Evolutionary conservation across 1,139 yeast species (phyloP).

Genomic region (Hyphopichia fennica): DNA sequence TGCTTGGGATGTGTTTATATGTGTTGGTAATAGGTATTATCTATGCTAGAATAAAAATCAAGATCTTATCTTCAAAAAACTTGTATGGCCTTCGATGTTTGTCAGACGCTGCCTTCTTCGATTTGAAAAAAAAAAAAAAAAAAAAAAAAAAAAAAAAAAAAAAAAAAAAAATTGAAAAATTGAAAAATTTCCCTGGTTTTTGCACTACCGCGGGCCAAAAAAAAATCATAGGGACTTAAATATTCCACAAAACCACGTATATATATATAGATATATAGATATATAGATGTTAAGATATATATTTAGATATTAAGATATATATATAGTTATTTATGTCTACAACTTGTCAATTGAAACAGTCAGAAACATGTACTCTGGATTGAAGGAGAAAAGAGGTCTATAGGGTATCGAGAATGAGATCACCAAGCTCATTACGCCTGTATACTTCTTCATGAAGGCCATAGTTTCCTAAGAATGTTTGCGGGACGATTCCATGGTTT

Average conservation of each 20-base stretch:
- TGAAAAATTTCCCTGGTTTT: neutral
- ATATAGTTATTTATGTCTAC: no score
- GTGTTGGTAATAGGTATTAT: neutral
- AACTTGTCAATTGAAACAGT: no score
- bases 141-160: neutral
- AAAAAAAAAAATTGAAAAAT: neutral
- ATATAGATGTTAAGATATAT: no score
- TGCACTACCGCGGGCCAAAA: no score
- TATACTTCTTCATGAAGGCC: conserved; percentile 40
- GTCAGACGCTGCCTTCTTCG: neutral
- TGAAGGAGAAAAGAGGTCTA: neutral
- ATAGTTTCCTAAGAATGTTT: conserved; percentile 19
- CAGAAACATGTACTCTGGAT: no score
- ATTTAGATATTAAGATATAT: no score
- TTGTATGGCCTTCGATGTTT: neutral
- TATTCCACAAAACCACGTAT: no score
- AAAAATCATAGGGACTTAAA: no score
- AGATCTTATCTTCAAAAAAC: neutral
- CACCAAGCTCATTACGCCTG: conserved; percentile 19
- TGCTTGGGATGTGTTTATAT: neutral
- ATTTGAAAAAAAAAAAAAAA: neutral
- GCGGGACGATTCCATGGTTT: conserved; percentile 5
- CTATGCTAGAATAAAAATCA: neutral
- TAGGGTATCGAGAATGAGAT: conserved; percentile 7
- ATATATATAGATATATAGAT: no score